Conservation (phyloP, 768 basidiomycete genomes). For the Termitomyces sp. region DNA sequence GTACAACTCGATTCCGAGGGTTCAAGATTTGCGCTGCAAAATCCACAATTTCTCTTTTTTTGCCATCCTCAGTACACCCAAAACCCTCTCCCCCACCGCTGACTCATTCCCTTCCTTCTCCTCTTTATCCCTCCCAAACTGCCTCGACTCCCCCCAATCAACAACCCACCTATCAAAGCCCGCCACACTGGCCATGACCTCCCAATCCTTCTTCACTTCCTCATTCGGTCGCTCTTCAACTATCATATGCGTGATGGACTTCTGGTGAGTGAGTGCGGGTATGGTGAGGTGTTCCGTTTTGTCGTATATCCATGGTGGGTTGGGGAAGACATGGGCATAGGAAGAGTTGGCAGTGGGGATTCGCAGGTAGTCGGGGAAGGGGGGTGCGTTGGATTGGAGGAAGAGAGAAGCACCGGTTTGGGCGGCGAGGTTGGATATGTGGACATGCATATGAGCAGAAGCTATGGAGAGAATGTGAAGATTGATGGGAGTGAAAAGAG, state of each 20-base stretch:
- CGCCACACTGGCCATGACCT: slow-evolving; percentile 34
- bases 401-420: slow-evolving; percentile 92
- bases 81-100: slow-evolving; percentile 13
- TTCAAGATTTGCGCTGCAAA: slow-evolving; percentile 29
- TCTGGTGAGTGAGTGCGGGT: slow-evolving; percentile 31
- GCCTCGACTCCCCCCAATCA: slow-evolving; percentile 23
- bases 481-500: neutral
- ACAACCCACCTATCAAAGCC: slow-evolving; percentile 24
- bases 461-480: slow-evolving; percentile 4
- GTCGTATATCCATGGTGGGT: slow-evolving; percentile 63
- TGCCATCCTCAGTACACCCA: slow-evolving; percentile 32
- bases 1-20: neutral
- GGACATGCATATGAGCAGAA: slow-evolving; percentile 43
- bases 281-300: slow-evolving; percentile 70
- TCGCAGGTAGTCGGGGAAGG: slow-evolving; percentile 30
- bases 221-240: slow-evolving; percentile 38
- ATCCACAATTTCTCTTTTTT: slow-evolving; percentile 46
- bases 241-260: slow-evolving; percentile 59
- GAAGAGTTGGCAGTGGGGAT: slow-evolving; percentile 7
- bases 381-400: slow-evolving; percentile 62
- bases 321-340: neutral
- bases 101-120: slow-evolving; percentile 10
- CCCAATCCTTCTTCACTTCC: slow-evolving; percentile 33
- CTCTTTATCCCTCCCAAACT: neutral
- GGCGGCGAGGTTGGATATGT: slow-evolving; percentile 81